These are phyloP conservation scores for Mycosphaerelloides madeirae DNA, from an alignment of 2,329 filamentous ascomycete genomes.

Conservation along the genomic window DNA sequence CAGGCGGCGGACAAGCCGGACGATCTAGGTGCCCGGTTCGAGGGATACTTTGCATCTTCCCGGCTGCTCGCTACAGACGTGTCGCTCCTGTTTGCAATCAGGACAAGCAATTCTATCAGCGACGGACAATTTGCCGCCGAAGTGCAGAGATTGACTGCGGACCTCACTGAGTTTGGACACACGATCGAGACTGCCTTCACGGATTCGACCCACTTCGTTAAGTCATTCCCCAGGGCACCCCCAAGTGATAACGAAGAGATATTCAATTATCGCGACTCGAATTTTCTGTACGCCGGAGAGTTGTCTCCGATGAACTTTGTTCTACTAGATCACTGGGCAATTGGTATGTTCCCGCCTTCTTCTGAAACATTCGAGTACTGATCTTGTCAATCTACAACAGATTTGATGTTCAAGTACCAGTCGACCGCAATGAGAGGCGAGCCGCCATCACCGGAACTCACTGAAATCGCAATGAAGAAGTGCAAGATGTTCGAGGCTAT, in stretches of 20 bases:
- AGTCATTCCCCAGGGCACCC: constrained; percentile 54
- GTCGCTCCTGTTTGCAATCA: constrained; percentile 68
- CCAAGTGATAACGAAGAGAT: constrained; percentile 51
- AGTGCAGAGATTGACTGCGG: constrained; percentile 42
- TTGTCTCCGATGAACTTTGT: constrained; percentile 72
- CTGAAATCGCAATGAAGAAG: constrained; percentile 60
- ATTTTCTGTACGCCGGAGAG: constrained; percentile 64
- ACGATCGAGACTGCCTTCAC: constrained; percentile 59
- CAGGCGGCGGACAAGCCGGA: constrained; percentile 57
- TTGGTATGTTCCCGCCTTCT: too few species aligned
- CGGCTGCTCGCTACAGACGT: constrained; percentile 76
- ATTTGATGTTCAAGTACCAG: constrained; percentile 76
- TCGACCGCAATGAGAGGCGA: constrained; percentile 52
- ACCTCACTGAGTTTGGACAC: constrained; percentile 46
- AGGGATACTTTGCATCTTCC: constrained; percentile 58
- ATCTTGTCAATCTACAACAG: too few species aligned
- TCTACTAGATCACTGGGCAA: constrained; percentile 70
- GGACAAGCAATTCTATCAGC: constrained; percentile 60
- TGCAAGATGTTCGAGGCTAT: constrained; percentile 78
- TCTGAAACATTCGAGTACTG: too few species aligned
- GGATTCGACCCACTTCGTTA: constrained; percentile 59
- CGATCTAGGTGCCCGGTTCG: constrained; percentile 60
- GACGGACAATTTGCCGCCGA: constrained; percentile 62
- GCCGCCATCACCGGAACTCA: constrained; percentile 51
- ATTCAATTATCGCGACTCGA: constrained; percentile 66